Conservation (phyloP, 495 filamentous ascomycete species). For the Xylaria grammica region DNA sequence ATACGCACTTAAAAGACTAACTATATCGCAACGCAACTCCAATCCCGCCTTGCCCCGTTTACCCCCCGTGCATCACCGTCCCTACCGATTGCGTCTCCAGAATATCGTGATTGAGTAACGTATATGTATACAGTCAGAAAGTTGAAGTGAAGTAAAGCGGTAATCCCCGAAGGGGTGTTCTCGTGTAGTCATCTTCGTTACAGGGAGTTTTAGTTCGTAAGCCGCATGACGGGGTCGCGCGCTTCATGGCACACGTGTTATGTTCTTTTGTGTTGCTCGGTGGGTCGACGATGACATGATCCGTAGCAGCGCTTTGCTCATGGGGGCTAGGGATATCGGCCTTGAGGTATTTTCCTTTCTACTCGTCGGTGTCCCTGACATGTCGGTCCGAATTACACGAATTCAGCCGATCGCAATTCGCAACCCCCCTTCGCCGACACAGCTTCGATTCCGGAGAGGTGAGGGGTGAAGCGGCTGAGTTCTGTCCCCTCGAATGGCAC, state of each 20-base stretch:
- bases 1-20: neutral
- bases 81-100: too few species aligned
- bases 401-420: neutral
- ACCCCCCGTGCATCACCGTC: too few species aligned
- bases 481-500: neutral
- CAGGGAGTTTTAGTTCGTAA: neutral
- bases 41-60: neutral
- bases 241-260: neutral
- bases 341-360: neutral
- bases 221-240: neutral
- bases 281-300: neutral
- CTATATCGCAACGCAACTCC: neutral
- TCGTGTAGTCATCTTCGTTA: neutral
- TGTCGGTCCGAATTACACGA: neutral
- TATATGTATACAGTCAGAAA: neutral
- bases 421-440: too few species aligned
- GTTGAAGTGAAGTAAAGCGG: too few species aligned
- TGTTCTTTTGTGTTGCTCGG: slow-evolving; percentile 3
- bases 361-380: neutral
- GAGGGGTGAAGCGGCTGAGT: too few species aligned
- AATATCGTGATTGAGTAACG: neutral
- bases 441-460: too few species aligned
- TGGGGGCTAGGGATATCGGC: neutral
- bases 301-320: neutral
- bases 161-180: neutral